Evolutionary conservation across 2,329 filamentous ascomycete species (phyloP), one percentile per base, ranked within the genome.

Genomic region (Ascosphaera apis): DNA sequence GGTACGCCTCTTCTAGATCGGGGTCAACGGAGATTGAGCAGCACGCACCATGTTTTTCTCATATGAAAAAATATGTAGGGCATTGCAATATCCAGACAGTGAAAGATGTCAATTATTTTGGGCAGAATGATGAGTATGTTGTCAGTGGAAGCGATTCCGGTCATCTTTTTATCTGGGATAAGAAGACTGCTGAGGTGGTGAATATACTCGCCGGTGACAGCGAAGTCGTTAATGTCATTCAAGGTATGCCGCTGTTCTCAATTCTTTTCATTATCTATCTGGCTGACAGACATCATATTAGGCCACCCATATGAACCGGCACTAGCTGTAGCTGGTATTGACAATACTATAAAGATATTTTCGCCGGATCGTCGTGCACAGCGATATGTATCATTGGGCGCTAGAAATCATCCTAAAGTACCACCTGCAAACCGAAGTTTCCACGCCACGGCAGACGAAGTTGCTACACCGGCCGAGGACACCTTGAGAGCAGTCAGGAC

Each of bases 101-200:
- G 44, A 77, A 77, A 45, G 72, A 77, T 45, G 69, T 76, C 40
- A 76, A 76, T 41, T 77, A 67, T 52, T 76, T 71, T 41, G 72
- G 72, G 0, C 52, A 73, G 27, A 56, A 74, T 39, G 73, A 77
- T 44, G 71, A 76, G 46, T 77, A 75, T 42, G 69, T 77, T 8
- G 70, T 76, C 8, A 72, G 66, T 38, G 72, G 72, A 4, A 72
- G 67, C 40, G 73, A 77, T 45, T 69, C 66, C 35, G 72, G 72
- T 1, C 66, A 76, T 47, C 47, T 77, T 16, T 77, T 77, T 50
- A 74, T 77, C 36, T 76, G 72, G 72, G 70, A 77, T 44, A 63
- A 65, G 37, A 69, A 72, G 45, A 71, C 68, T 3, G 56, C 60
- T 13, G 56, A 69, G 38, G 53, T 77, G 34, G 57, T 76, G 35